Base-by-base conservation (phyloP, 805 yeast species). In the Yarrowia deformans region DNA sequence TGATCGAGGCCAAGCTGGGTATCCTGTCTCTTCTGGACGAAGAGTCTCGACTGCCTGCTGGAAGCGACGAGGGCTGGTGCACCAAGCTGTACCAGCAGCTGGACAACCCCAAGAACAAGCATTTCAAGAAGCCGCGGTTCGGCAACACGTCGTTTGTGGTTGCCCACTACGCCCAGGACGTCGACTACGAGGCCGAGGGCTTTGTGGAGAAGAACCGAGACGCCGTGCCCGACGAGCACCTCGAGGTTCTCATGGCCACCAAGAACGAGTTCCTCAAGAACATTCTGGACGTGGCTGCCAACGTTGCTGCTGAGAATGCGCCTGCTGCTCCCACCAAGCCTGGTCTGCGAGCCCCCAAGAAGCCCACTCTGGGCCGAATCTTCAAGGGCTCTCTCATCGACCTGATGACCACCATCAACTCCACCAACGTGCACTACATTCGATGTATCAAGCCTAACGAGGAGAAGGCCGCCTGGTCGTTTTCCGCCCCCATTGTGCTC, bases 381-480 rank as follows among this genome's bases (percentile, higher is more conserved):
- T 94, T 94, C 85, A 94, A 94, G 78, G 88, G 87, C 69, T 94
- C 98, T 1, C 84, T 94, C 79, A 90, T 93, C 74, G 98, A 94
- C 74, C 85, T 94, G 73, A 94, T 95, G 99, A 81, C 81, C 45
- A 94, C 98, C 0, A 94, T 94, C 70, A 87, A 94, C 78, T 90
- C 97, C 1, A 94, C 98, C 1, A 94, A 95, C 78, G 99, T 90
- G 46, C 99, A 94, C 79, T 94, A 94, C 76, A 94, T 94, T 77
- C 89, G 99, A 77, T 94, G 99, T 83, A 94, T 95, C 77, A 94
- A 94, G 79, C 98, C 99, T 7, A 94, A 94, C 78, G 97, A 93
- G 75, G 88, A 88, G 72, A 94, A 95, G 79, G 89, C 87, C 71
- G 97, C 98, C 1, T 94, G 99, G 98, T 90, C 88, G 77, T 94